Percentiles rank a stretch among this genome's conserved stretches.
Evolutionary conservation across 345 rosid species (phyloP).

Genomic region (Linum tenue): DNA sequence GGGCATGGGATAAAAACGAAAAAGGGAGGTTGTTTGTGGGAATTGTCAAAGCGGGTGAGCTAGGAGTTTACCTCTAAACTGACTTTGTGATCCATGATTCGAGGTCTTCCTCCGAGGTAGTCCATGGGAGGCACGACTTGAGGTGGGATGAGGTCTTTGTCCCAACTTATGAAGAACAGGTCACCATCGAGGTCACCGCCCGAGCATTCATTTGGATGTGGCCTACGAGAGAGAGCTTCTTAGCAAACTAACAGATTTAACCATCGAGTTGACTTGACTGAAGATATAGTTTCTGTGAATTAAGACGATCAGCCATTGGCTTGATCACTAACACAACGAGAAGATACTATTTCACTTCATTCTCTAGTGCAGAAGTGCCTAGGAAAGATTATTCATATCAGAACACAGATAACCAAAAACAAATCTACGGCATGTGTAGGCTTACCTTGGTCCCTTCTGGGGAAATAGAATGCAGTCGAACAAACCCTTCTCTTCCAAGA

Average conservation of each 20-base stretch:
- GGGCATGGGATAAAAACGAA: slow-evolving; percentile 1
- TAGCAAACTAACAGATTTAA: not conserved
- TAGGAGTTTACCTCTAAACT: slow-evolving; percentile 52
- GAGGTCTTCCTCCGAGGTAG: slow-evolving; percentile 62
- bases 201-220: slow-evolving; percentile 95
- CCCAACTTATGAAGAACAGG: slow-evolving; percentile 81
- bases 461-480: slow-evolving; percentile 82
- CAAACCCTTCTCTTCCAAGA: slow-evolving; percentile 54
- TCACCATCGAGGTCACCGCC: slow-evolving; percentile 99
- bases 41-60: not conserved
- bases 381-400: too few relatives aligned
- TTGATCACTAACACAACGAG: too few relatives aligned
- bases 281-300: not conserved
- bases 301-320: too few relatives aligned
- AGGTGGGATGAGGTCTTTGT: slow-evolving; percentile 59
- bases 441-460: slow-evolving; percentile 69
- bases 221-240: slow-evolving; percentile 41
- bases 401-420: not conserved
- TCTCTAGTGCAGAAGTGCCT: too few relatives aligned
- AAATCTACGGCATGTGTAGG: not conserved
- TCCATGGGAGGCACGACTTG: slow-evolving; percentile 79
- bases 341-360: too few relatives aligned
- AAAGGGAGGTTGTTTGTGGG: not conserved
- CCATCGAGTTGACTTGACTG: too few relatives aligned
- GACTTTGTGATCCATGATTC: slow-evolving; percentile 80